Conservation (phyloP, 208 protist genomes). For the Acanthamoeba lenticulata region DNA sequence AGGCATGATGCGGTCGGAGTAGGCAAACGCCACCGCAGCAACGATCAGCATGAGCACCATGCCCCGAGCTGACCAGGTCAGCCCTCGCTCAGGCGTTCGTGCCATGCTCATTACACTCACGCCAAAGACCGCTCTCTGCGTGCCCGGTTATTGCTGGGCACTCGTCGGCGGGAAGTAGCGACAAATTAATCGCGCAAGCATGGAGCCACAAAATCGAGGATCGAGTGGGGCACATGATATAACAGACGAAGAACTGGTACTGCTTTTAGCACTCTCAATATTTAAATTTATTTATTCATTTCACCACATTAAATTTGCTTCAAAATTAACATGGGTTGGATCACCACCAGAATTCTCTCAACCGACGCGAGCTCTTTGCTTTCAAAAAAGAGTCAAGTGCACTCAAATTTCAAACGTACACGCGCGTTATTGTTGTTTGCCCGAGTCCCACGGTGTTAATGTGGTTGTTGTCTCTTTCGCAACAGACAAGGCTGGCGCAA, state of each 20-base stretch:
- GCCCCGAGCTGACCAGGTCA: background rate
- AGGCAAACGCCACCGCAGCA: background rate
- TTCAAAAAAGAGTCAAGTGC: conserved; percentile 39
- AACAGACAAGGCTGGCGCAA: background rate
- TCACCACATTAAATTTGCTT: background rate
- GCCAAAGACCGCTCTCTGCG: too few species aligned
- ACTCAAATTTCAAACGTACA: conserved; percentile 37
- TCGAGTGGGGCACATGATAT: background rate
- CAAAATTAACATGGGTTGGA: background rate
- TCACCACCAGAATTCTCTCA: background rate
- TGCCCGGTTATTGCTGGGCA: background rate
- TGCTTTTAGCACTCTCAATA: background rate
- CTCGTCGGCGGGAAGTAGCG: background rate
- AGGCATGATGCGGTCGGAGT: background rate
- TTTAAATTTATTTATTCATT: background rate
- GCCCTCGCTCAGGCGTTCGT: too few species aligned
- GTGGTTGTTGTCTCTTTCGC: background rate
- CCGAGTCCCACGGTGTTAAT: background rate
- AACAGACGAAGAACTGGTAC: conserved; percentile 12
- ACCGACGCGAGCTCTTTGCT: conserved; percentile 1
- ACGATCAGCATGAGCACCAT: background rate
- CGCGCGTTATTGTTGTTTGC: background rate
- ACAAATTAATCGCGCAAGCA: background rate
- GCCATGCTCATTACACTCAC: too few species aligned
- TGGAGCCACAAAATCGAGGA: too few species aligned